phyloP scores from a whole-genome alignment of 2,329 filamentous ascomycete species.

The Sphaerulina populicola region DNA sequence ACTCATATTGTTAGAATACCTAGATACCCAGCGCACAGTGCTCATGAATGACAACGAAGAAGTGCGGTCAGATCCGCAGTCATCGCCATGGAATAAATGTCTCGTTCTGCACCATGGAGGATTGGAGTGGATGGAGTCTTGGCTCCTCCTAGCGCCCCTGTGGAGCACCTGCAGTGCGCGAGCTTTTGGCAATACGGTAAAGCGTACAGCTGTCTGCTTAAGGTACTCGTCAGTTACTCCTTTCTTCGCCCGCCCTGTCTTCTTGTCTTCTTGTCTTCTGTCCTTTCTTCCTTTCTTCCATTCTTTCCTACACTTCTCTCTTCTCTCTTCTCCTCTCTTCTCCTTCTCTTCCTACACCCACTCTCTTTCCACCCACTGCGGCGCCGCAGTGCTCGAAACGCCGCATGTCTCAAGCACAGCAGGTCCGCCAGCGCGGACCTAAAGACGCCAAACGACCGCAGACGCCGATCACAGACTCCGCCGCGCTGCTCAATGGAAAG shows the following conservation, averaged over 20 bases:
- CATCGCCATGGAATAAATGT: too few species aligned
- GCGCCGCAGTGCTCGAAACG: not conserved
- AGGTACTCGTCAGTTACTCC: constrained; percentile 6
- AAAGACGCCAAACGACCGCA: constrained; percentile 20
- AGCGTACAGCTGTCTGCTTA: constrained; percentile 4
- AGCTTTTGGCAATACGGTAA: not conserved
- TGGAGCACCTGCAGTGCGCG: not conserved
- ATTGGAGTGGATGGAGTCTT: too few species aligned
- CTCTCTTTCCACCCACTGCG: not conserved
- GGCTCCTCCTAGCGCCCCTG: too few species aligned
- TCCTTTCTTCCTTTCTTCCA: not conserved
- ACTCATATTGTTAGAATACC: not conserved
- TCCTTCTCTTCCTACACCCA: not conserved
- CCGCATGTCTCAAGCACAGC: constrained; percentile 10
- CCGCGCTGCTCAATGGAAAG: constrained; percentile 23
- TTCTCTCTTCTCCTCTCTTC: constrained; percentile 3
- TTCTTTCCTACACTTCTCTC: not conserved
- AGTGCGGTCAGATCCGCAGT: not conserved
- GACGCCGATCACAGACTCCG: constrained; percentile 19
- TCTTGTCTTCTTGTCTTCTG: constrained; percentile 1
- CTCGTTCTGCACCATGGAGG: too few species aligned
- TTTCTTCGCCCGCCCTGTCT: constrained; percentile 1
- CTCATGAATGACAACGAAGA: not conserved
- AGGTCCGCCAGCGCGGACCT: constrained; percentile 20
- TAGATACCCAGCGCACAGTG: constrained; percentile 4